Evolutionary conservation across 2,329 filamentous ascomycete genomes (phyloP), one percentile per base, ranked within the genome.

Genomic region (Cercospora sp.): DNA sequence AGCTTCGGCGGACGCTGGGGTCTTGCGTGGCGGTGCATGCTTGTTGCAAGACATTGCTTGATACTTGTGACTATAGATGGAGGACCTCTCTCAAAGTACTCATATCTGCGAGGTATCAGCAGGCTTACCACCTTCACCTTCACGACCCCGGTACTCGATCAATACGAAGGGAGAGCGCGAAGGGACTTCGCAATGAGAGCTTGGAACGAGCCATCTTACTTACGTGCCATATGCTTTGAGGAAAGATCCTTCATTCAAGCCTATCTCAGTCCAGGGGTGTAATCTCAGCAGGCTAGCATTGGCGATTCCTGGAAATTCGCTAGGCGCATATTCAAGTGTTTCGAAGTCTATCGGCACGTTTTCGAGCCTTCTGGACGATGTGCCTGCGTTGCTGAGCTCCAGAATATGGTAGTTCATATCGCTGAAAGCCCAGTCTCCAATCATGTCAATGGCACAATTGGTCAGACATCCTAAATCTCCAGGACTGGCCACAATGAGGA

Each of bases 171-270:
- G n/a, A n/a, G n/a, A n/a, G n/a, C n/a, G n/a, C n/a, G n/a, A n/a
- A n/a, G n/a, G n/a, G n/a, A n/a, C n/a, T n/a, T n/a, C n/a, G n/a
- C n/a, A n/a, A n/a, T n/a, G n/a, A n/a, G n/a, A n/a, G n/a, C n/a
- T n/a, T n/a, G n/a, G 45, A 26, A 20, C 45, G 12, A 0, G 20
- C 20, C 45, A 51, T 51, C 45, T 51, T 12, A 58, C 53, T 33
- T 58, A 58, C 3, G 87, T 88, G 58, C 85, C 85, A 79, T 92
- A 94, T 5, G 87, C 89, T 66, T 85, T 84, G n/a, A 90, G 84
- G 4, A 88, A 92, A 0, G 90, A 92, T 8, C 90, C 90, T 79
- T 94, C 91, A 76, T 94, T 94, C 70, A 93, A 86, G 1, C 86
- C 81, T 0, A 93, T 74, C 18, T 86, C 84, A 0, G 83, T 84